These are phyloP conservation scores for Coccomyxa sp. DNA, from an alignment of 139 green algal genomes.

Conservation along the genomic window DNA sequence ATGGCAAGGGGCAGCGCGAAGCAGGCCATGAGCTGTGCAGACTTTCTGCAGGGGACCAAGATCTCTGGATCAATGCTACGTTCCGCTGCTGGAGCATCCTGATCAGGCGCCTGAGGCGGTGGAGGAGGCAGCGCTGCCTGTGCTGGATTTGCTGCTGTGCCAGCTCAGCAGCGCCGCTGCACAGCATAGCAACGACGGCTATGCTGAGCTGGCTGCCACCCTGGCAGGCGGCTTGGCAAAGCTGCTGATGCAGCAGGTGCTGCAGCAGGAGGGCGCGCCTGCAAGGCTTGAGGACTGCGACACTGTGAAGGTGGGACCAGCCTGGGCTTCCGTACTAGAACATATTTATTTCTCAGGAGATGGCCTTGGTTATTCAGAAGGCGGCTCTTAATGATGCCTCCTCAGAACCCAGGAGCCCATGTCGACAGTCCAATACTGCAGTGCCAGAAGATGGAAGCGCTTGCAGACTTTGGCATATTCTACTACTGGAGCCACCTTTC, in stretches of 20 bases:
- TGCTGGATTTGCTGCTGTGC: constrained; percentile 37
- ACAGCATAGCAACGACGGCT: not conserved
- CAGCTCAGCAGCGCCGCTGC: not conserved
- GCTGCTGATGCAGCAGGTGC: constrained; percentile 26
- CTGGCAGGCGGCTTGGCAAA: constrained; percentile 37
- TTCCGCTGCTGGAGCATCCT: constrained; percentile 8
- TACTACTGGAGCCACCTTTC: not conserved
- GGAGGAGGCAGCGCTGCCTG: constrained; percentile 12
- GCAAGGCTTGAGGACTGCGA: constrained; percentile 25
- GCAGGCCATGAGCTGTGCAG: not conserved
- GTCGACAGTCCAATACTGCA: not conserved
- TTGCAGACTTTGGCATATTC: not conserved
- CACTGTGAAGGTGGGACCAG: constrained; percentile 19
- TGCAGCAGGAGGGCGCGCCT: not conserved
- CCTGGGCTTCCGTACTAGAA: not conserved
- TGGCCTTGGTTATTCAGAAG: not conserved
- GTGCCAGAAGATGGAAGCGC: not conserved
- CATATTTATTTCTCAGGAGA: not conserved
- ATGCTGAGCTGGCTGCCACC: constrained; percentile 11
- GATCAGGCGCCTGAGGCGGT: not conserved
- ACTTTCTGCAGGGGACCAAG: constrained; percentile 4
- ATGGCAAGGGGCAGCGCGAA: not conserved
- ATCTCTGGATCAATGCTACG: constrained; percentile 18
- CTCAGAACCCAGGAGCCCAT: not conserved
- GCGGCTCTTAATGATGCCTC: not conserved